These are phyloP conservation scores for Myxozyma neglecta DNA, from an alignment of 805 yeast genomes.

Conservation along the genomic window DNA sequence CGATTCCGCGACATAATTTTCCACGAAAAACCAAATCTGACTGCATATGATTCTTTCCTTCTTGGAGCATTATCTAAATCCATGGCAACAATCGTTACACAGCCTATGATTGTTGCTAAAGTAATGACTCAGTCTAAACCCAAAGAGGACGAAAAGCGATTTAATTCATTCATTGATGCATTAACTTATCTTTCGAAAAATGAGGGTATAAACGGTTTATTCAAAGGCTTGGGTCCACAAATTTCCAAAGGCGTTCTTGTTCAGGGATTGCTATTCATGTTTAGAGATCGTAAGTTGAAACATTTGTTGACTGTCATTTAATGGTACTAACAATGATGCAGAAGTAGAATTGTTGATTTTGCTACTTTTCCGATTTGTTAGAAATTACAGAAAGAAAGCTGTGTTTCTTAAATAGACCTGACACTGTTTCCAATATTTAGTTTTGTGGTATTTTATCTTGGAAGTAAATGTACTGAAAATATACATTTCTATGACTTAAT, in stretches of 20 bases:
- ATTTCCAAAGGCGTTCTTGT: constrained; percentile 77
- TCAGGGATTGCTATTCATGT: constrained; percentile 80
- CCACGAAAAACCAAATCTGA: constrained; percentile 7
- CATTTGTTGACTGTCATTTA: constrained; percentile 40
- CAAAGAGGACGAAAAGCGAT: constrained; percentile 43
- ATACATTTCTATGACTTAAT: too few species aligned
- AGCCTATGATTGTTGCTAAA: constrained; percentile 82
- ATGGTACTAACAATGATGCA: constrained; percentile 28
- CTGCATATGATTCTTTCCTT: constrained; percentile 39
- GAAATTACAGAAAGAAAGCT: constrained; percentile 11
- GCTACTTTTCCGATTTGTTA: constrained; percentile 29
- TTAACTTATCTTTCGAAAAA: constrained; percentile 56
- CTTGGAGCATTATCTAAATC: constrained; percentile 83
- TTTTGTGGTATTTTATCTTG: neutral
- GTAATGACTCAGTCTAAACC: constrained; percentile 66
- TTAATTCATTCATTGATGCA: constrained; percentile 60
- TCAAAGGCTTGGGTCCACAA: constrained; percentile 82
- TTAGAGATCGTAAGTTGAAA: constrained; percentile 54
- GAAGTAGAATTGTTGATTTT: constrained; percentile 35
- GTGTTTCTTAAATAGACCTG: constrained; percentile 3
- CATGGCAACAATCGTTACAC: constrained; percentile 75
- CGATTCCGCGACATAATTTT: constrained; percentile 49
- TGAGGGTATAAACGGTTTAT: constrained; percentile 67
- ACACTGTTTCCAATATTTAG: neutral
- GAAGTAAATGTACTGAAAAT: neutral